phyloP scores from a whole-genome alignment of 2,329 filamentous ascomycete genomes.

The Nemania serpens region DNA sequence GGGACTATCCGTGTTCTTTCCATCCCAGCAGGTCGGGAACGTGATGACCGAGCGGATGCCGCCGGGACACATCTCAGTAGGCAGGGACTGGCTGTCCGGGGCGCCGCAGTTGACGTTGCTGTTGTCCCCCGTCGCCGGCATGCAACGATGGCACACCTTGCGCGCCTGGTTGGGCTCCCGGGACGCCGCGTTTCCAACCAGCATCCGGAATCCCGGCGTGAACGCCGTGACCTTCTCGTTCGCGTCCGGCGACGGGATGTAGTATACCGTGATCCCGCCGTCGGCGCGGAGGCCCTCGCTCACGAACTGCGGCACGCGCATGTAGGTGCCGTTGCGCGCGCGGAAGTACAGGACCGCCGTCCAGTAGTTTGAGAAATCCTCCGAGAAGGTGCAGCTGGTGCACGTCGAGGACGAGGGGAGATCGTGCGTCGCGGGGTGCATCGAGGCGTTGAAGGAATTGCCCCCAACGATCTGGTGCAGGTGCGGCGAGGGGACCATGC shows the following conservation, averaged over 20 bases:
- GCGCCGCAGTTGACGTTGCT: conserved; percentile 42
- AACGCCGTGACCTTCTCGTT: conserved; percentile 49
- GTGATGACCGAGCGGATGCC: conserved; percentile 56
- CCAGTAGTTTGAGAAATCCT: conserved; percentile 40
- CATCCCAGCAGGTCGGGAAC: conserved; percentile 62
- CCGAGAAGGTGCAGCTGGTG: conserved; percentile 37
- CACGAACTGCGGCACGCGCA: conserved; percentile 37
- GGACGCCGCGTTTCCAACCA: conserved; percentile 46
- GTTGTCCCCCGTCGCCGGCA: conserved; percentile 34
- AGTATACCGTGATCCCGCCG: conserved; percentile 41
- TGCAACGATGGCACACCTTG: conserved; percentile 48
- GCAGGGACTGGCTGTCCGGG: conserved; percentile 54
- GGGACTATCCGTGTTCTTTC: conserved; percentile 50
- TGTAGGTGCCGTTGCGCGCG: conserved; percentile 39
- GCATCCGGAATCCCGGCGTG: conserved; percentile 52
- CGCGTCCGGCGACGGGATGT: conserved; percentile 35
- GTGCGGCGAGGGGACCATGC: conserved; percentile 38
- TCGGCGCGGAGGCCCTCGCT: conserved; percentile 37
- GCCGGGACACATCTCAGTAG: conserved; percentile 53
- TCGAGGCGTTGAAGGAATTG: conserved; percentile 40
- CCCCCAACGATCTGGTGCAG: conserved; percentile 41
- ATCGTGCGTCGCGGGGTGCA: conserved; percentile 35
- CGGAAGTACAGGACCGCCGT: conserved; percentile 30
- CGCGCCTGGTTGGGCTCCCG: conserved; percentile 23
- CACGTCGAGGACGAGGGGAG: conserved; percentile 34